phyloP scores from a whole-genome alignment of 495 filamentous ascomycete species.

The Tuber borchii region DNA sequence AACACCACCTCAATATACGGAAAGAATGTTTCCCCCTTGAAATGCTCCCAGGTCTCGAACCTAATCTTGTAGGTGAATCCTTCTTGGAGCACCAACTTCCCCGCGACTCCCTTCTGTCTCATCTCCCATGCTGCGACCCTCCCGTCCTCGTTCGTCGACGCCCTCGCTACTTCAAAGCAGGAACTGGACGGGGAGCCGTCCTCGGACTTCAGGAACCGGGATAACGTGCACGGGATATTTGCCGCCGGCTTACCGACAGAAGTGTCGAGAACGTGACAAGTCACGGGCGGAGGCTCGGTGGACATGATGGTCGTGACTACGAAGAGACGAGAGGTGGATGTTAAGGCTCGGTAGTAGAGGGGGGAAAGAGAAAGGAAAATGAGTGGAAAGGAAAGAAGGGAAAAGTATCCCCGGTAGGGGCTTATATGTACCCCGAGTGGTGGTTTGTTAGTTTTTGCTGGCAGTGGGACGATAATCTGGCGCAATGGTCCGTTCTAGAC shows the following conservation, averaged over 20 bases:
- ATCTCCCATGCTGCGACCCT: slow-evolving; percentile 67
- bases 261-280: slow-evolving; percentile 60
- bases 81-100: slow-evolving; percentile 24
- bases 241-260: slow-evolving; percentile 58
- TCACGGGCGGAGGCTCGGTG: slow-evolving; percentile 50
- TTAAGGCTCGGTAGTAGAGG: not conserved
- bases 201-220: slow-evolving; percentile 49
- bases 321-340: slow-evolving; percentile 26
- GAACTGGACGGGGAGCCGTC: slow-evolving; percentile 35
- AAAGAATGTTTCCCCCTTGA: slow-evolving; percentile 72
- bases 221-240: slow-evolving; percentile 70
- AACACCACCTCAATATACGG: slow-evolving; percentile 87
- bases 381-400: not conserved
- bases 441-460: not conserved
- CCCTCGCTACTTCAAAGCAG: slow-evolving; percentile 51
- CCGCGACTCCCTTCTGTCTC: slow-evolving; percentile 30
- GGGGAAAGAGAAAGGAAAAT: not conserved
- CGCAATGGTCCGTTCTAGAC: not conserved
- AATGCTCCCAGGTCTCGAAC: slow-evolving; percentile 41
- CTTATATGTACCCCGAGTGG: not conserved
- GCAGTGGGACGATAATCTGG: not conserved
- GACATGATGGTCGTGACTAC: slow-evolving; percentile 32
- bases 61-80: slow-evolving; percentile 36
- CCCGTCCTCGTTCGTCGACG: slow-evolving; percentile 76
- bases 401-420: not conserved